Percentiles rank a stretch among this genome's conserved stretches.
Conservation (phyloP, 2,329 filamentous ascomycete species). For the Fusarium oxysporum region DNA sequence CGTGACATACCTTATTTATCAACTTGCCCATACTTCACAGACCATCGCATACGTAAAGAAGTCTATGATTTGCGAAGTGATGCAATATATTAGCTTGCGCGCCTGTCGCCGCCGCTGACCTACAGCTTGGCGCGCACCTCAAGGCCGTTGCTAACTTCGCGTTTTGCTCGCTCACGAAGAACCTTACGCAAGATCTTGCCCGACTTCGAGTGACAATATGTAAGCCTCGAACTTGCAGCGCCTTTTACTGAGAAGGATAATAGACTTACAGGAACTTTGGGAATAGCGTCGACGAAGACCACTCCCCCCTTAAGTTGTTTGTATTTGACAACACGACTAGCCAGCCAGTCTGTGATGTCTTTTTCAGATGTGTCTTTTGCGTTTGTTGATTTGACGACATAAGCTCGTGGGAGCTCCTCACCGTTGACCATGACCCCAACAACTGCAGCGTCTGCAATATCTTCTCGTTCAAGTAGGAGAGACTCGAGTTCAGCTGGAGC, state of each 20-base stretch:
- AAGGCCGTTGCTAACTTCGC: conserved; percentile 60
- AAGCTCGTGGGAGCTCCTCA: conserved; percentile 72
- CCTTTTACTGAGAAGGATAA: neutral
- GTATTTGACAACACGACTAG: conserved; percentile 69
- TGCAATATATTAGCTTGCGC: conserved; percentile 40
- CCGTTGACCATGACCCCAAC: conserved; percentile 67
- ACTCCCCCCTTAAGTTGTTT: conserved; percentile 79
- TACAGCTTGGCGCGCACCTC: conserved; percentile 48
- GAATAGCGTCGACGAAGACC: conserved; percentile 73
- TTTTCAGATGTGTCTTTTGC: conserved; percentile 34
- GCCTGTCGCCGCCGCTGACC: conserved; percentile 40
- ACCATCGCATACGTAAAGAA: conserved; percentile 16
- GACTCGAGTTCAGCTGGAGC: conserved; percentile 64
- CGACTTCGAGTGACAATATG: conserved; percentile 55
- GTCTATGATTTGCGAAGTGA: conserved; percentile 29
- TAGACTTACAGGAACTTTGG: conserved; percentile 63
- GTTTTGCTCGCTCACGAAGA: conserved; percentile 67
- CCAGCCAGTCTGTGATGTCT: conserved; percentile 73
- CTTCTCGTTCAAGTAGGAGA: conserved; percentile 52
- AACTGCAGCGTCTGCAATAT: conserved; percentile 72
- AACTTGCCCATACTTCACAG: neutral
- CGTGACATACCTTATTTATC: neutral
- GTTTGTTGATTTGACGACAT: conserved; percentile 59
- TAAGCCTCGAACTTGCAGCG: conserved; percentile 17
- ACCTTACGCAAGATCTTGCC: conserved; percentile 74